A percentile compares a stretch with the other conserved stretches of the same genome.
Evolutionary conservation across 2,329 filamentous ascomycete genomes (phyloP).

Genomic region (Botryotinia calthae): DNA sequence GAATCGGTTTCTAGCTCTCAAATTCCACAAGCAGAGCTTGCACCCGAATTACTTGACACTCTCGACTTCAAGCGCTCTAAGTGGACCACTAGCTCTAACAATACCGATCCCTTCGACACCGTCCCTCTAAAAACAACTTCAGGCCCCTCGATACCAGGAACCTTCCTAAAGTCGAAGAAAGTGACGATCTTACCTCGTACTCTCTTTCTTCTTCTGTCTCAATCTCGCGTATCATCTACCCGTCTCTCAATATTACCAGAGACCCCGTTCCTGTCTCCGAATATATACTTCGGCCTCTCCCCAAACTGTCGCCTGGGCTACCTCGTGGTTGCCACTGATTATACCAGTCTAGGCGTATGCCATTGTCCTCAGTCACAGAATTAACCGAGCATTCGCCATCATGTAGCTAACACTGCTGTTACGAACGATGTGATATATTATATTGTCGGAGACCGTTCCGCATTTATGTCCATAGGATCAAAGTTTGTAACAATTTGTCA

Average conservation of each 20-base stretch:
- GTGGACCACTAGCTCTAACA: background rate
- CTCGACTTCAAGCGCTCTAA: background rate
- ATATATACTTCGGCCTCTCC: constrained; percentile 6
- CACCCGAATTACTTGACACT: background rate
- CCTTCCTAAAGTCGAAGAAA: background rate
- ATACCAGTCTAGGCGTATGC: constrained; percentile 45
- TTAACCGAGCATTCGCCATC: constrained; percentile 43
- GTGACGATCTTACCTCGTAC: background rate
- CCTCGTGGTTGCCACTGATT: constrained; percentile 47
- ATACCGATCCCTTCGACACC: background rate
- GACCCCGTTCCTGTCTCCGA: constrained; percentile 13
- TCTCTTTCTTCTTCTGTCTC: background rate
- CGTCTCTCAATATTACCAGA: background rate
- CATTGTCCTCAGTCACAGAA: constrained; percentile 36
- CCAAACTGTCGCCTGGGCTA: constrained; percentile 31
- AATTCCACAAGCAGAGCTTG: background rate
- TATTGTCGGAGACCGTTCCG: constrained; percentile 43
- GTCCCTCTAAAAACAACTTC: background rate
- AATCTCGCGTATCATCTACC: constrained; percentile 21
- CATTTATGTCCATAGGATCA: constrained; percentile 43
- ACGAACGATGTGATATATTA: constrained; percentile 47
- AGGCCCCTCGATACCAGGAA: background rate
- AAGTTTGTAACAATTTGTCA: constrained; percentile 48
- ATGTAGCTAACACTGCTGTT: constrained; percentile 40
- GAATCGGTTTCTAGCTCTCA: background rate